Percentiles rank a stretch among this genome's conserved stretches.
Evolutionary conservation across 495 filamentous ascomycete genomes (phyloP).

Genomic region (Penicillium waksmanii): DNA sequence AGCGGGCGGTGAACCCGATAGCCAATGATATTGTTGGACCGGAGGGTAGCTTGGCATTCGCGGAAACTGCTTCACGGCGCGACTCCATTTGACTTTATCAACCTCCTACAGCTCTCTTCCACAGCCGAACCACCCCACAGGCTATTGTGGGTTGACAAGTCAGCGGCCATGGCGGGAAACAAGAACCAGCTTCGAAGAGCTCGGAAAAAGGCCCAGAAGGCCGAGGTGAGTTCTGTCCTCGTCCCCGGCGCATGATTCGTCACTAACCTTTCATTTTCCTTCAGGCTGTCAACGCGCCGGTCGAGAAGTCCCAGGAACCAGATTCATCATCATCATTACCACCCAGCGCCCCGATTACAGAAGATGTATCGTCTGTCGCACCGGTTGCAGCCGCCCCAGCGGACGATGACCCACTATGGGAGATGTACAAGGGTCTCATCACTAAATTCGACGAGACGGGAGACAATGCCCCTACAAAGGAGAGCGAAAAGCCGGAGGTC

Average conservation of each 20-base stretch:
- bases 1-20: neutral
- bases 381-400: slow-evolving; percentile 48
- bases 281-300: slow-evolving; percentile 9
- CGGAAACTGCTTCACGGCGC: slow-evolving; percentile 5
- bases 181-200: slow-evolving; percentile 86
- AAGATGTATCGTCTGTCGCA: slow-evolving; percentile 26
- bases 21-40: too few species aligned
- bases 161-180: slow-evolving; percentile 59
- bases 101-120: neutral
- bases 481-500: slow-evolving; percentile 82
- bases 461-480: slow-evolving; percentile 63
- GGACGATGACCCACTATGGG: slow-evolving; percentile 75
- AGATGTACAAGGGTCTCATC: slow-evolving; percentile 80
- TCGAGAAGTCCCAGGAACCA: slow-evolving; percentile 9
- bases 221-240: slow-evolving; percentile 28
- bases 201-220: slow-evolving; percentile 85
- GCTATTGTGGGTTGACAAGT: neutral
- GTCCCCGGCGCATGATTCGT: neutral
- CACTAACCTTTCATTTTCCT: slow-evolving; percentile 19
- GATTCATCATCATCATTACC: neutral
- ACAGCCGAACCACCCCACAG: neutral
- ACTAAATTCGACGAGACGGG: slow-evolving; percentile 69
- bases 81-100: neutral
- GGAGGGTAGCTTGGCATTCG: neutral
- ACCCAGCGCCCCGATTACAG: neutral